phyloP scores from a whole-genome alignment of 192 early-diverging fungal genomes.

The Backusella luteola region DNA sequence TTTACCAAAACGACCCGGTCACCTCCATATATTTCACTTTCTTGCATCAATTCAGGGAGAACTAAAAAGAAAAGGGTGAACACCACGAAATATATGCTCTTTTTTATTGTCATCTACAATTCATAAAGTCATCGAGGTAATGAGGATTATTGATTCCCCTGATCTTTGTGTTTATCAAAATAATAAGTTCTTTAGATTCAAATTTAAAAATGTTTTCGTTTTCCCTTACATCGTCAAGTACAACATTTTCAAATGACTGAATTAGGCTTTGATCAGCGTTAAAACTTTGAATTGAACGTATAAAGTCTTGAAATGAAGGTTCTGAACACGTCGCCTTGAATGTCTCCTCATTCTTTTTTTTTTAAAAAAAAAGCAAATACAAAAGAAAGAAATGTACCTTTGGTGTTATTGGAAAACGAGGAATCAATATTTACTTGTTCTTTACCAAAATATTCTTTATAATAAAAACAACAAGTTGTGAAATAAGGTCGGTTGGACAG shows the following conservation, averaged over 20 bases:
- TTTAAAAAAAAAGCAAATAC: neutral
- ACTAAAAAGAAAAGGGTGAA: neutral
- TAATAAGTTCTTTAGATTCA: neutral
- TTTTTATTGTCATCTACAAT: neutral
- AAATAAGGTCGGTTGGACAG: slow-evolving; percentile 4
- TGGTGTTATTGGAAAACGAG: neutral
- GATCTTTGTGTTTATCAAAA: neutral
- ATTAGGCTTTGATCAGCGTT: neutral
- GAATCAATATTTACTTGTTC: neutral
- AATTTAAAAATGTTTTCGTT: neutral
- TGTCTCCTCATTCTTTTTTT: neutral
- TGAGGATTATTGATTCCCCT: neutral
- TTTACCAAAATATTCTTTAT: slow-evolving; percentile 1
- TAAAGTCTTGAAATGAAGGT: neutral
- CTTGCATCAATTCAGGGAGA: neutral
- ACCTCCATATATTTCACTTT: neutral
- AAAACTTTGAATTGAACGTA: neutral
- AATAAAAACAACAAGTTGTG: slow-evolving; percentile 7
- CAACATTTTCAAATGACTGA: neutral
- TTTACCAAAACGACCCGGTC: slow-evolving; percentile 1
- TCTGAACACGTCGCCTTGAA: neutral
- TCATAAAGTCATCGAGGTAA: slow-evolving; percentile 1
- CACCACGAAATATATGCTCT: neutral
- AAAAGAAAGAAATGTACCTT: neutral
- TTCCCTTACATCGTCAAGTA: neutral